Conservation (phyloP, 768 basidiomycete species). For the Baorangia bicolor region DNA sequence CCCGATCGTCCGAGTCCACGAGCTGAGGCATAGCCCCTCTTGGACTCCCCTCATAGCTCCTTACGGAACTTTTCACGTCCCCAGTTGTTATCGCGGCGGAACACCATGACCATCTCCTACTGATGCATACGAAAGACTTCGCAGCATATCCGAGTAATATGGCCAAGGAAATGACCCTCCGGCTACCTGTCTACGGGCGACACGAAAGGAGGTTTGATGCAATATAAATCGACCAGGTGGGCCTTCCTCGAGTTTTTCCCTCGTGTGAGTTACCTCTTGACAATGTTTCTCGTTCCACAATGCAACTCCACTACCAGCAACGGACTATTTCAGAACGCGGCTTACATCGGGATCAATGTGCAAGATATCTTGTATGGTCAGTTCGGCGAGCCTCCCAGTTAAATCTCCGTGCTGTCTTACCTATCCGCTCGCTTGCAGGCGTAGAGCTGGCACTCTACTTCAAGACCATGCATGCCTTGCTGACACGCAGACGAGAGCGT, state of each 20-base stretch:
- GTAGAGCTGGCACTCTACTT: slow-evolving; percentile 18
- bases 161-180: no score
- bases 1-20: no score
- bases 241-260: neutral
- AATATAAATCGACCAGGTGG: neutral
- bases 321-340: no score
- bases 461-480: slow-evolving; percentile 8
- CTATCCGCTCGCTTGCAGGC: slow-evolving; percentile 2
- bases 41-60: no score
- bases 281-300: neutral
- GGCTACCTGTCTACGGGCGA: no score
- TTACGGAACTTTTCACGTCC: no score
- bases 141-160: no score
- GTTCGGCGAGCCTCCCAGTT: neutral
- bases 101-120: no score
- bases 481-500: neutral
- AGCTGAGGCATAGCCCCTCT: no score
- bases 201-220: neutral
- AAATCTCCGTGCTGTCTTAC: neutral
- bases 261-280: neutral
- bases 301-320: no score
- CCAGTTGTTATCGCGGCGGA: no score
- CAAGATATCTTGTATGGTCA: slow-evolving; percentile 2
- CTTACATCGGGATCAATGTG: neutral
- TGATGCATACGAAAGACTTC: no score